phyloP scores from a whole-genome alignment of 768 basidiomycete species.

The Suillus discolor region DNA sequence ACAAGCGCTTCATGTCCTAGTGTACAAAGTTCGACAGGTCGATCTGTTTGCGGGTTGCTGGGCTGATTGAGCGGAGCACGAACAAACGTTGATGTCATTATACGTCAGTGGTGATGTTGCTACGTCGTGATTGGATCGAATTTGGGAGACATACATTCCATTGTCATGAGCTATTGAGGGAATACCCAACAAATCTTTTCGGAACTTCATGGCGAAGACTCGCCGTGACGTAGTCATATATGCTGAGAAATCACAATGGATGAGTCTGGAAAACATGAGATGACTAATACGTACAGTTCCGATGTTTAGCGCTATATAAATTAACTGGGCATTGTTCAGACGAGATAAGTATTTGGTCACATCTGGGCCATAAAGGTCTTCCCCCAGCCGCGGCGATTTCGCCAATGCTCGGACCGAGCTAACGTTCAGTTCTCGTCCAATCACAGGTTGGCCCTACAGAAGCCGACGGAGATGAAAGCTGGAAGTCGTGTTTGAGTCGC shows the following conservation, averaged over 20 bases:
- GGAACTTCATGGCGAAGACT: background rate
- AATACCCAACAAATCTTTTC: background rate
- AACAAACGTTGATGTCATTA: background rate
- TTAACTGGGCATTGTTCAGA: background rate
- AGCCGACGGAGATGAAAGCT: conserved; percentile 1
- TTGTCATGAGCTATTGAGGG: background rate
- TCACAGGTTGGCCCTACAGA: background rate
- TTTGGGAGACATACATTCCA: background rate
- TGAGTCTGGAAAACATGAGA: background rate
- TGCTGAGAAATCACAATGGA: background rate
- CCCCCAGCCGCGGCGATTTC: background rate
- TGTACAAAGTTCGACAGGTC: background rate
- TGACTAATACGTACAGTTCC: background rate
- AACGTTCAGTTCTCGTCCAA: background rate
- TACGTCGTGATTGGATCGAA: background rate
- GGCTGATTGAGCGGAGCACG: background rate
- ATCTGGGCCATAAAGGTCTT: background rate
- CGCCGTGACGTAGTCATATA: background rate
- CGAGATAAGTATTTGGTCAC: background rate
- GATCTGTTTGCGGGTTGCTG: background rate
- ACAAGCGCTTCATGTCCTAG: background rate
- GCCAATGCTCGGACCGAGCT: background rate
- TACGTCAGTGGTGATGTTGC: background rate
- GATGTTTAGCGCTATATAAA: background rate
- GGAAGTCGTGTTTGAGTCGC: background rate